phyloP scores from a whole-genome alignment of 495 filamentous ascomycete genomes.

The Pseudomonodictys pantanalensis region DNA sequence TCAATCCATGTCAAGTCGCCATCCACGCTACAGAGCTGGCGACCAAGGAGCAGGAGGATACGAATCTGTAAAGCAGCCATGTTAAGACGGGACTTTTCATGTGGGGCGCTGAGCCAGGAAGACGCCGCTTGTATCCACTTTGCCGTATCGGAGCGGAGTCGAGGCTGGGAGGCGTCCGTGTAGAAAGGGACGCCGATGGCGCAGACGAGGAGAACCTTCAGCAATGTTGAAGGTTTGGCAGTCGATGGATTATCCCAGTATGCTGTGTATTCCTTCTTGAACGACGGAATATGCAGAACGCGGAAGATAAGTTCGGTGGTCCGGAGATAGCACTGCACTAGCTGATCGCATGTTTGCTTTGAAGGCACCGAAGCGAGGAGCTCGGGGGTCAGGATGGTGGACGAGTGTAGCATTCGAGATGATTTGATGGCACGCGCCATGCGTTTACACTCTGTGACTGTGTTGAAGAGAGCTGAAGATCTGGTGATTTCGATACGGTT shows the following conservation, averaged over 20 bases:
- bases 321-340: conserved; percentile 15
- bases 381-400: not conserved
- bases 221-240: not conserved
- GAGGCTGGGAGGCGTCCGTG: not conserved
- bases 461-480: conserved; percentile 1
- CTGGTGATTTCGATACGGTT: conserved; percentile 5
- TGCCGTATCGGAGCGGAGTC: not conserved
- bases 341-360: conserved; percentile 10
- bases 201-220: conserved; percentile 19
- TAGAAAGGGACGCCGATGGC: conserved; percentile 18
- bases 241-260: conserved; percentile 6
- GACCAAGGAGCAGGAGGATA: conserved; percentile 14
- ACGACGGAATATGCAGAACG: conserved; percentile 20
- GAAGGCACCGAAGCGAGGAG: not conserved
- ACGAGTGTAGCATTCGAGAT: not conserved
- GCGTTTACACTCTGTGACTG: conserved; percentile 16
- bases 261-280: conserved; percentile 13
- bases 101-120: conserved; percentile 4
- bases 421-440: conserved; percentile 13
- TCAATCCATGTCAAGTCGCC: conserved; percentile 22
- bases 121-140: conserved; percentile 18
- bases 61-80: conserved; percentile 18
- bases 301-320: conserved; percentile 14
- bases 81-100: conserved; percentile 17
- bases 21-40: conserved; percentile 4